Base-by-base conservation (phyloP, 306 rosid species). In the Lotus japonicus region DNA sequence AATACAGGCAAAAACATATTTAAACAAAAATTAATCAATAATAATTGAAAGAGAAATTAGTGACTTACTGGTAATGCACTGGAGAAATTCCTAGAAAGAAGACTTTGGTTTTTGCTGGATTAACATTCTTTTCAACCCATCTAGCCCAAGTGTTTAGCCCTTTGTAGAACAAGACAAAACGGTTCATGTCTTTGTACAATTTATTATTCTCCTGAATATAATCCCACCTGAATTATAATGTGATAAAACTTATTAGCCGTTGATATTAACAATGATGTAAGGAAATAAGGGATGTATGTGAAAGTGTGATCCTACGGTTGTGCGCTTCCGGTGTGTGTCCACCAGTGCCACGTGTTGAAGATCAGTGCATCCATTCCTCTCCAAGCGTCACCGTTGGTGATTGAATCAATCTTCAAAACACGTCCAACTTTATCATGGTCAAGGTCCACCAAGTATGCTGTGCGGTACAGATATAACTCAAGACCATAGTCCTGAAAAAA, bases 291-390 rank as follows among this genome's bases (percentile, higher is more conserved):
- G 33, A 12, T 52, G 19, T 3, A 9, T 1, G 15, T 12, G 41
- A n/a, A n/a, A n/a, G 11, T 5, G 12, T 36, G 19, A 70, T 75
- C 94, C 0, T 84, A 94, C 98, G 98, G 97, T 31, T 90, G 98
- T 5, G 95, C 26, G 15, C 28, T 80, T 46, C 95, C 98, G 0
- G 94, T 83, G 80, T 92, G 97, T 79, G 97, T 84, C 97, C 98
- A 92, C 98, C 98, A 92, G 5, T 92, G 98, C 97, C 98, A 94
- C 13, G 92, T 83, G 95, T 94, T 91, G 75, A 94, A 94, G 65
- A 94, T 35, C 35, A 94, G 45, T 6, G 56, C 65, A 75, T 94
- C 94, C 98, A 94, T 86, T 31, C 92, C 96, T 73, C 76, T 80
- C 98, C 97, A 94, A 1, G 84, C 87, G 5, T 85, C 77, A 51